Percentiles rank a stretch among this genome's conserved stretches.
These are phyloP conservation scores for Gonapodya prolifera DNA, from an alignment of 192 early-diverging fungal species.

Conservation along the genomic window DNA sequence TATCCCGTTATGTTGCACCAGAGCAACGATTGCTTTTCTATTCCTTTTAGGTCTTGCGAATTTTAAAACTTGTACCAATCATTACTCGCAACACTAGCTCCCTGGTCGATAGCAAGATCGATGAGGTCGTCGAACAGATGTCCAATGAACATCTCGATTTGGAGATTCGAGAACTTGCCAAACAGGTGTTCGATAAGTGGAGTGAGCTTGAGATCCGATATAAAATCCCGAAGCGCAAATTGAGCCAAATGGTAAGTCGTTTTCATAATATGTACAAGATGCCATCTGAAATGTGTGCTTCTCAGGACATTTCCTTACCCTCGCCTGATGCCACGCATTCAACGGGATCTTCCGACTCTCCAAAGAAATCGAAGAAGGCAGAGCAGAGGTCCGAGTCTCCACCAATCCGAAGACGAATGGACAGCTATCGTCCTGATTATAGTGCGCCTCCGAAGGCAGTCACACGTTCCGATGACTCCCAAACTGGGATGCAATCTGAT, in stretches of 20 bases:
- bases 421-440: not conserved
- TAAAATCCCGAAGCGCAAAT: constrained; percentile 38
- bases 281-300: not conserved
- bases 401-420: not conserved
- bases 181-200: constrained; percentile 36
- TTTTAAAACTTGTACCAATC: constrained; percentile 66
- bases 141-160: constrained; percentile 30
- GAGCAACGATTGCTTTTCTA: not conserved
- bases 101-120: constrained; percentile 61
- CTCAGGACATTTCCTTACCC: not conserved
- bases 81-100: constrained; percentile 53
- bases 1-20: not conserved
- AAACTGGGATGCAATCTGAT: too few species aligned
- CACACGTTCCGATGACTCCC: too few species aligned
- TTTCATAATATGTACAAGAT: not conserved
- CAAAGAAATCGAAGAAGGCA: not conserved
- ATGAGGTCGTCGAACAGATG: constrained; percentile 40
- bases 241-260: not conserved
- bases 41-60: constrained; percentile 21
- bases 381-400: not conserved
- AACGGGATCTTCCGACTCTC: not conserved
- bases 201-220: constrained; percentile 33
- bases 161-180: constrained; percentile 27
- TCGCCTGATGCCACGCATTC: not conserved
- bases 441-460: not conserved